Evolutionary conservation across 192 early-diverging fungal species (phyloP).

Genomic region (Coemansia sp.): DNA sequence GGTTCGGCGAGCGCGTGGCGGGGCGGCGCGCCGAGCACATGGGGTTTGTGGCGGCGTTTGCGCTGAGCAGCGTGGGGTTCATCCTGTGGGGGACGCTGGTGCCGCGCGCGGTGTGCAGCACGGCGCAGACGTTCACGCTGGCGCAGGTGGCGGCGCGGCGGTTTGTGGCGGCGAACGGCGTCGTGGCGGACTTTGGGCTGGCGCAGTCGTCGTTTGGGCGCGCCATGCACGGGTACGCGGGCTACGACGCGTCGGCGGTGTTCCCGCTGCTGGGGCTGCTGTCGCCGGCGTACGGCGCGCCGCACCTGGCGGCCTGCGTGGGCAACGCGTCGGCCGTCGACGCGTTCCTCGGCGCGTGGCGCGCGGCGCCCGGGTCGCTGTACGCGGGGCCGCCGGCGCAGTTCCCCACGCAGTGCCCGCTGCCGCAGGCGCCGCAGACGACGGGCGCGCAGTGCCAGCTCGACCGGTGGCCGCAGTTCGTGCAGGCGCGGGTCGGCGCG

Average conservation of each 20-base stretch:
- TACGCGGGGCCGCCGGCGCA: conserved; percentile 8
- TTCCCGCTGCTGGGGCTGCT: conserved; percentile 46
- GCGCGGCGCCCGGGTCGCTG: conserved; percentile 17
- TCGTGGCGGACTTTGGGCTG: conserved; percentile 48
- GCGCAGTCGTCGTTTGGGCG: conserved; percentile 28
- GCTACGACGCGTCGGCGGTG: conserved; percentile 42
- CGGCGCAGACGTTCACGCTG: conserved; percentile 44
- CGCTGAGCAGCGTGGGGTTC: conserved; percentile 46
- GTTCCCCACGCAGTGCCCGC: conserved; percentile 39
- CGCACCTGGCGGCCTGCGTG: conserved; percentile 13
- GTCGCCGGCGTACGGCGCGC: conserved; percentile 11
- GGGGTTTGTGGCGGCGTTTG: conserved; percentile 44
- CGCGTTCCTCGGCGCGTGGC: conserved; percentile 31
- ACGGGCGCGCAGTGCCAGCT: conserved; percentile 32
- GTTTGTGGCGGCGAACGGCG: conserved; percentile 49
- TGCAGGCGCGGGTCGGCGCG: conserved; percentile 35
- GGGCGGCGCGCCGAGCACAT: conserved; percentile 34
- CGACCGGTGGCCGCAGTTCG: conserved; percentile 29
- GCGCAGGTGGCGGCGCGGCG: conserved; percentile 19
- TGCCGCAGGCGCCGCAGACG: conserved; percentile 50
- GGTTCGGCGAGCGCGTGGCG: conserved; percentile 38
- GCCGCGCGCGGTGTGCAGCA: conserved; percentile 50
- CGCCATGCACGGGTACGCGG: conserved; percentile 42
- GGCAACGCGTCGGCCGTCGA: conserved; percentile 11
- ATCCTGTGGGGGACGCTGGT: conserved; percentile 52